phyloP scores from a whole-genome alignment of 257 asterid species.

The Plectranthus barbatus region DNA sequence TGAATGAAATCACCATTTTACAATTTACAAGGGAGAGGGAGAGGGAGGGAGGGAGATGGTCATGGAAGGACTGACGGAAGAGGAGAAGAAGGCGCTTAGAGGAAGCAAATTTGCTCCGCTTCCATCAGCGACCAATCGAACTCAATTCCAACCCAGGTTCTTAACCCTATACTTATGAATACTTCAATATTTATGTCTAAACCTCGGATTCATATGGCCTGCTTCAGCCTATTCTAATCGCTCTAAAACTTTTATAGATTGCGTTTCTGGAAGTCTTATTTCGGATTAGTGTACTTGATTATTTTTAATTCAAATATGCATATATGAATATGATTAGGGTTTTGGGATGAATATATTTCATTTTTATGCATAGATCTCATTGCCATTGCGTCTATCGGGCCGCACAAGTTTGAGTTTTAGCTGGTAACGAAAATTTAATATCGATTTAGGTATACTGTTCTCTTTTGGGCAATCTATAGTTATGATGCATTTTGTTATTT shows the following conservation, averaged over 20 bases:
- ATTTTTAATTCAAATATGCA: neutral
- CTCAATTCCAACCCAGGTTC: slow-evolving; percentile 51
- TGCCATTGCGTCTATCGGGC: neutral
- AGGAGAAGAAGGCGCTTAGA: slow-evolving; percentile 79
- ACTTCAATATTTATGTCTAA: neutral
- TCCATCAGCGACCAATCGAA: slow-evolving; percentile 44
- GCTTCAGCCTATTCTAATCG: neutral
- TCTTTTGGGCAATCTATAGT: neutral
- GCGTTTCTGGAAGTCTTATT: neutral
- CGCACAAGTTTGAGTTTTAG: neutral
- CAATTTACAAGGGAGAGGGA: neutral
- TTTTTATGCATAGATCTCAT: neutral
- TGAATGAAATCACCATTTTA: neutral
- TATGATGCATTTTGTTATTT: neutral
- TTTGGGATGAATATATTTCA: neutral
- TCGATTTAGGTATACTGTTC: neutral
- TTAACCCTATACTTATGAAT: neutral
- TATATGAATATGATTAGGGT: slow-evolving; percentile 19
- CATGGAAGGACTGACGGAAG: slow-evolving; percentile 80
- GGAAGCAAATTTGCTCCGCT: slow-evolving; percentile 98
- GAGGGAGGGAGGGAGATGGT: slow-evolving; percentile 25
- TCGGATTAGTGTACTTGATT: neutral
- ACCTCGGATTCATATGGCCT: neutral
- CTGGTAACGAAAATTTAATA: neutral
- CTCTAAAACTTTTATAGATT: neutral